phyloP scores from a whole-genome alignment of 495 filamentous ascomycete species.

The Bryoglossum gracile region DNA sequence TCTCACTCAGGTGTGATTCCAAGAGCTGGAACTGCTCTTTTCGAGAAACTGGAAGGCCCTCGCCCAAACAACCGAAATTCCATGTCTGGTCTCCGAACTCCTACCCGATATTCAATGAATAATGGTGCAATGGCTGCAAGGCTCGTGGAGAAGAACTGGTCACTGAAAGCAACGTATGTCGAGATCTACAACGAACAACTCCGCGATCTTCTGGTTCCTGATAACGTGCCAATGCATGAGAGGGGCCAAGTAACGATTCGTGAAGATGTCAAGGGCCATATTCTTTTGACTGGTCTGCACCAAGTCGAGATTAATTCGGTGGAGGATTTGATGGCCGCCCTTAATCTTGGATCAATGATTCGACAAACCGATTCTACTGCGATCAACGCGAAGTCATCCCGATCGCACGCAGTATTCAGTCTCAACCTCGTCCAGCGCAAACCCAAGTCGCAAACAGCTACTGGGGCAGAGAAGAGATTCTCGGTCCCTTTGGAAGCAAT shows the following conservation, averaged over 20 bases:
- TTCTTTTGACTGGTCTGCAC: constrained; percentile 81
- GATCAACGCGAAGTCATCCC: constrained; percentile 97
- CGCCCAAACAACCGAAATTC: constrained; percentile 48
- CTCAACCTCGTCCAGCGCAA: constrained; percentile 89
- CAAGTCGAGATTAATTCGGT: constrained; percentile 88
- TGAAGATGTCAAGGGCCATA: constrained; percentile 92
- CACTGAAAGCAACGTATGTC: constrained; percentile 91
- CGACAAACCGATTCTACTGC: constrained; percentile 98
- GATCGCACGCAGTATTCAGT: constrained; percentile 96
- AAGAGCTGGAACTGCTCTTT: constrained; percentile 78
- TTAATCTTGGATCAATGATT: constrained; percentile 90
- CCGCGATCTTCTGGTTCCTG: constrained; percentile 81
- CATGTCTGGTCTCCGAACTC: constrained; percentile 74
- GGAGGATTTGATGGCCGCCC: constrained; percentile 79
- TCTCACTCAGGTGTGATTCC: constrained; percentile 73
- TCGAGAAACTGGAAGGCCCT: constrained; percentile 69
- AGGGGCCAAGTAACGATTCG: constrained; percentile 74
- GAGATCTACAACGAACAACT: constrained; percentile 99
- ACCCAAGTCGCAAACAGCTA: constrained; percentile 45
- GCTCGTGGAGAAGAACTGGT: constrained; percentile 72
- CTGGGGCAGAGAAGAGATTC: constrained; percentile 67
- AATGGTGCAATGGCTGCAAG: constrained; percentile 41
- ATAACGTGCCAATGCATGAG: constrained; percentile 59
- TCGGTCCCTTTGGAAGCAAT: constrained; percentile 83
- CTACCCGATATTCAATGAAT: constrained; percentile 69